Evolutionary conservation across 805 yeast genomes (phyloP), one percentile per base, ranked within the genome.

Genomic region (Nakazawaea populi): DNA sequence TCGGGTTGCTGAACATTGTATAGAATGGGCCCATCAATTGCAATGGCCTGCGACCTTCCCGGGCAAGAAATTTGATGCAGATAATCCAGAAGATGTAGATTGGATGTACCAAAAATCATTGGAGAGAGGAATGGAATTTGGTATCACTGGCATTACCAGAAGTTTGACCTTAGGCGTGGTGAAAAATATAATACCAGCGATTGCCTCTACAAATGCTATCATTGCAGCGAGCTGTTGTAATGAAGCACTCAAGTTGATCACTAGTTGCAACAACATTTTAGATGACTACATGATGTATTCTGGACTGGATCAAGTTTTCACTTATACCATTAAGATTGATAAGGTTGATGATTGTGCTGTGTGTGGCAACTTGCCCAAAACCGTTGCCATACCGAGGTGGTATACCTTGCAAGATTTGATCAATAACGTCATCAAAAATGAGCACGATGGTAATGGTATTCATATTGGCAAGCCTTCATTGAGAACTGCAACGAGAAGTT

Each of bases 171-270:
- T 88, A 48, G 98, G 98, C 0, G 95, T 92, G 35, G 88, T 89
- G 48, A 92, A 92, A 64, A 85, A 85, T 60, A 91, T 92, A 53
- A 86, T 92, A 8, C 99, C 99, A 0, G 91, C 97, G 1, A 87
- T 91, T 49, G 96, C 97, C 1, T 85, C 96, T 1, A 91, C 97
- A 0, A 92, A 94, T 64, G 96, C 98, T 2, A 77, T 92, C 27
- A 80, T 92, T 34, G 96, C 97, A 0, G 95, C 94, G 0, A 76
- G 89, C 5, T 87, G 96, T 63, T 86, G 94, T 61, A 87, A 86
- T 55, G 97, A 90, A 64, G 88, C 86, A 1, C 79, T 89, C 65
- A 91, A 91, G 61, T 72, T 90, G 28, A 76, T 88, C 42, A 82
- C 96, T 1, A 80, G 84, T 49, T 72, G 82, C 51, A 81, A 82